Base-by-base conservation (phyloP, 1,284 basidiomycete species). In the Ganoderma sinense region DNA sequence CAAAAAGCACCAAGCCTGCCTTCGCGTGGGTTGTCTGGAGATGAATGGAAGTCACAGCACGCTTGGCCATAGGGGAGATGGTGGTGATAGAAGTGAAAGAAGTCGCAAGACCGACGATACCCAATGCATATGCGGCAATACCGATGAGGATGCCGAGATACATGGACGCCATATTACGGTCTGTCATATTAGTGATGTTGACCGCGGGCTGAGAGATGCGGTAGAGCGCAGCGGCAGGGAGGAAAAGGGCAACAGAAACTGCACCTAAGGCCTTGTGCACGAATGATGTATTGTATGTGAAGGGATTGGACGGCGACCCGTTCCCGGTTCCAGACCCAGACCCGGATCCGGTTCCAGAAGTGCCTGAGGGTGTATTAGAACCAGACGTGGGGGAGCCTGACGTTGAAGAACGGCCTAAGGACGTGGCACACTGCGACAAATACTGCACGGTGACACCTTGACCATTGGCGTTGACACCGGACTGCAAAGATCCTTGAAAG, bases 251-350 rank as follows among this genome's bases (percentile, higher is more conserved):
- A 39, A 92, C 70, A 13, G 93, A 94, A 29, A 93, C 77, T 5
- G 92, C 87, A 2, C 90, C 84, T 8, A 91, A 77, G 43, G 89
- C 78, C 80, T 93, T 94, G 82, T 94, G 93, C 20, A 81, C 71
- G 36, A 87, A 76, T 2, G 90, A 89, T 10, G 88, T 88, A 73
- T 90, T 81, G 71, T 86, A 89, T 11, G 67, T 71, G 68, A 71
- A 60, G 20, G 68, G 3, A 55, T 29, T 65, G 13, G 73, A 58
- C 31, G 72, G 26, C 14, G 74, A 41, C 29, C 31, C 26, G 72
- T 51, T 16, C 36, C 31, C 20, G 3, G 66, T 16, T 39, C 31
- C 20, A 3, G 66, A 43, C 13, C 60, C 51, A 1, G 51, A 31
- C 7, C 61, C 43, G 4, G 58, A 8, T 31, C 61, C 59, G 13